phyloP scores from a whole-genome alignment of 2,329 filamentous ascomycete genomes.

The Colletotrichum filicis region DNA sequence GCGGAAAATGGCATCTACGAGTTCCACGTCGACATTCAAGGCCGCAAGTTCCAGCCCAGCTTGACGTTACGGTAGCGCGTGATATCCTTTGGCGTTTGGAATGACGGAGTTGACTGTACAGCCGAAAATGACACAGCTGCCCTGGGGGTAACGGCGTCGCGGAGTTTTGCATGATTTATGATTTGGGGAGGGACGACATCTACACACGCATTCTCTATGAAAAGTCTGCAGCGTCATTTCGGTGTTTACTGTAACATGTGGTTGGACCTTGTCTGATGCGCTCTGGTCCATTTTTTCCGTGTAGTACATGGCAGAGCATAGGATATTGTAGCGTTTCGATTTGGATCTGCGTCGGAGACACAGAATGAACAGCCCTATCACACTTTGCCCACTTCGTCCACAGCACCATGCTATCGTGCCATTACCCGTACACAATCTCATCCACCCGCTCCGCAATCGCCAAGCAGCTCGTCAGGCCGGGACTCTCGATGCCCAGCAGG shows the following conservation, averaged over 20 bases:
- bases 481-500: constrained; percentile 91
- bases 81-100: background rate
- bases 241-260: background rate
- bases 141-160: constrained; percentile 6
- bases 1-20: constrained; percentile 82
- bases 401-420: background rate
- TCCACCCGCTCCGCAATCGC: constrained; percentile 85
- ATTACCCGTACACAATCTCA: constrained; percentile 56
- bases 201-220: constrained; percentile 2
- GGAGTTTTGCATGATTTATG: constrained; percentile 4
- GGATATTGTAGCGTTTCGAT: background rate
- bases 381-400: background rate
- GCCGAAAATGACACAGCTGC: background rate
- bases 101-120: background rate
- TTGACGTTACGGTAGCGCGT: constrained; percentile 58
- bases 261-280: background rate
- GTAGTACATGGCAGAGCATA: constrained; percentile 2
- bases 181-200: background rate
- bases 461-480: constrained; percentile 86
- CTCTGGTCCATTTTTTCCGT: background rate
- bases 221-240: constrained; percentile 12
- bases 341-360: constrained; percentile 9
- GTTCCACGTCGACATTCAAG: constrained; percentile 72
- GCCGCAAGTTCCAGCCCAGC: constrained; percentile 69
- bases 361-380: constrained; percentile 12